Conservation (phyloP, 208 protist species). For the Herpetomonas samuelpessoai region DNA sequence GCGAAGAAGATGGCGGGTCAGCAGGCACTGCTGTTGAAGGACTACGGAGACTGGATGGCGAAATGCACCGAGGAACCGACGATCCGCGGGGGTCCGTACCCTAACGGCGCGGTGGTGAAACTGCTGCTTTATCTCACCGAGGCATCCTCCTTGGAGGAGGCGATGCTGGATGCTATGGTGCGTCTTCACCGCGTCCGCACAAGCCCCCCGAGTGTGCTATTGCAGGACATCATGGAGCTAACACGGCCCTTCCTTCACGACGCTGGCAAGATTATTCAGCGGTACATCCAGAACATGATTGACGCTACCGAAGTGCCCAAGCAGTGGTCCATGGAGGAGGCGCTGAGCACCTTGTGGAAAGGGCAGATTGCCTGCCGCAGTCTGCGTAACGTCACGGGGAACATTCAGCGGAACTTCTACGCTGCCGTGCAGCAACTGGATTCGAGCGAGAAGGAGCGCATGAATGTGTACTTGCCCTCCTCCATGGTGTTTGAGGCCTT, state of each 20-base stretch:
- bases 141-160: conserved; percentile 45
- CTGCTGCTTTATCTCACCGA: conserved; percentile 39
- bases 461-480: conserved; percentile 39
- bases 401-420: conserved; percentile 62
- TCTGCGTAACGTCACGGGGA: conserved; percentile 47
- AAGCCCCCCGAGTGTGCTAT: conserved; percentile 19
- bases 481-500: conserved; percentile 25
- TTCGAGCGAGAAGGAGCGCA: conserved; percentile 16
- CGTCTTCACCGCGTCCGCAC: conserved; percentile 41
- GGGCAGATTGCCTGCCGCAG: conserved; percentile 40
- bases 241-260: conserved; percentile 48
- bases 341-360: conserved; percentile 34
- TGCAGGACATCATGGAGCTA: conserved; percentile 43
- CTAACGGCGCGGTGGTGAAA: conserved; percentile 29
- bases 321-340: conserved; percentile 40
- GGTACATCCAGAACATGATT: conserved; percentile 66
- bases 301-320: conserved; percentile 50
- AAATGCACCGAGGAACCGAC: conserved; percentile 34
- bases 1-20: conserved; percentile 1
- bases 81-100: conserved; percentile 40
- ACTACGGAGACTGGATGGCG: conserved; percentile 24
- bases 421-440: conserved; percentile 39
- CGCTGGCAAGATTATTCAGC: conserved; percentile 34
- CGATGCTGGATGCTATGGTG: conserved; percentile 29
- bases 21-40: conserved; percentile 25